Base-by-base conservation (phyloP, 208 protist species). In the Leishmania braziliensis region DNA sequence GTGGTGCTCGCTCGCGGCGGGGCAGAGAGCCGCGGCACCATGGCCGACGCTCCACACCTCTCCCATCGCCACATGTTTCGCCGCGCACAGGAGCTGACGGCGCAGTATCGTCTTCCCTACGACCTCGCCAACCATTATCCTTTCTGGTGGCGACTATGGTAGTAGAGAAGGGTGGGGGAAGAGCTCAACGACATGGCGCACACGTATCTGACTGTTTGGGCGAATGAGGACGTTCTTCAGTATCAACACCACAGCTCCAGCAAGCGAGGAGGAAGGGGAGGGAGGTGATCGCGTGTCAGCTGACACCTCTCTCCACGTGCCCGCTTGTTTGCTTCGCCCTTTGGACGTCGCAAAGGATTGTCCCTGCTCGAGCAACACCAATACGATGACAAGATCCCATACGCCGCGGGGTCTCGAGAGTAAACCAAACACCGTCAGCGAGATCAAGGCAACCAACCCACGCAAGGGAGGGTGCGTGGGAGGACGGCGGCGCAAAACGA, bases 61-160 rank as follows among this genome's bases (percentile, higher is more conserved):
- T 90, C 92, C 9, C 91, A 86, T 58, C 91, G 92, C 26, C 86
- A 92, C 69, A 78, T 97, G 51, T 93, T 88, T 58, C 81, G 86
- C 39, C 88, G 90, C 5, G 90, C 92, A 18, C 76, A 87, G 75
- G 81, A 92, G 72, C 76, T 96, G 83, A 83, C 79, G 51, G 83
- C 89, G 65, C 83, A 84, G 36, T 91, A 92, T 69, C 76, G 80
- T n/a, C 89, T 96, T 10, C 92, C 94, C 46, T 96, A 93, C 80
- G 90, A 95, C 80, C 63, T 95, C 39, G 83, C 89, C 10, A 88
- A 81, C 29, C 90, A 96, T 85, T 94, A 88, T 74, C 94, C 94
- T 9, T n/a, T 93, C 33, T 95, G 87, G 92, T 97, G 94, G 94
- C 86, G 90, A 23, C 81, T 94, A n/a, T 96, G 92, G 90, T 95